Conservation (phyloP, 768 basidiomycete species). For the Mrakia gelida region DNA sequence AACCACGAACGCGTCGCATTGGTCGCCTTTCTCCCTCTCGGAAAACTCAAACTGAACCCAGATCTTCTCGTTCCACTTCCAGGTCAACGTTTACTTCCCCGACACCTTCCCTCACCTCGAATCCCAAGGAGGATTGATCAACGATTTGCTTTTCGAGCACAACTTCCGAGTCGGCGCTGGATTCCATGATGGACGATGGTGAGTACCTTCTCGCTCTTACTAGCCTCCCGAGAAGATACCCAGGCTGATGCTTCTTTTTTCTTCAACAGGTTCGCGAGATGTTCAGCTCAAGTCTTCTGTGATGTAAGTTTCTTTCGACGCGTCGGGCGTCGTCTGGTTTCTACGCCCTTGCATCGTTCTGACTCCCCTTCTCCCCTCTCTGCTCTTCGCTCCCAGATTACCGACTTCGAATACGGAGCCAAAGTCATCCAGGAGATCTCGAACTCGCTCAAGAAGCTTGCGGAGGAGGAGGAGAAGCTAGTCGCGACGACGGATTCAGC, state of each 20-base stretch:
- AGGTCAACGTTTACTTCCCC: not conserved
- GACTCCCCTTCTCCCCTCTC: not conserved
- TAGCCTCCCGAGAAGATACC: not conserved
- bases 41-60: not conserved
- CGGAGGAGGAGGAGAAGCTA: not conserved
- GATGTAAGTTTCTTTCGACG: not conserved
- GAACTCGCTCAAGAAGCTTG: not conserved
- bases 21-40: not conserved
- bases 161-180: not conserved
- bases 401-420: constrained; percentile 2
- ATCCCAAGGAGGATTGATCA: not conserved
- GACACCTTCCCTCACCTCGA: not conserved
- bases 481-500: not conserved
- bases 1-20: not conserved
- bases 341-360: no score
- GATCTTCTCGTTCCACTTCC: not conserved
- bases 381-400: not conserved
- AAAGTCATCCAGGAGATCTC: not conserved
- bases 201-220: not conserved
- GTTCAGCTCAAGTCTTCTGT: not conserved
- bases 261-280: not conserved
- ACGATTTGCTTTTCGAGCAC: not conserved
- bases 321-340: no score
- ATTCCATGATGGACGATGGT: not conserved
- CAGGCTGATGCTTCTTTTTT: no score